phyloP scores from a whole-genome alignment of 257 asterid species.

The Cinchona pubescens region DNA sequence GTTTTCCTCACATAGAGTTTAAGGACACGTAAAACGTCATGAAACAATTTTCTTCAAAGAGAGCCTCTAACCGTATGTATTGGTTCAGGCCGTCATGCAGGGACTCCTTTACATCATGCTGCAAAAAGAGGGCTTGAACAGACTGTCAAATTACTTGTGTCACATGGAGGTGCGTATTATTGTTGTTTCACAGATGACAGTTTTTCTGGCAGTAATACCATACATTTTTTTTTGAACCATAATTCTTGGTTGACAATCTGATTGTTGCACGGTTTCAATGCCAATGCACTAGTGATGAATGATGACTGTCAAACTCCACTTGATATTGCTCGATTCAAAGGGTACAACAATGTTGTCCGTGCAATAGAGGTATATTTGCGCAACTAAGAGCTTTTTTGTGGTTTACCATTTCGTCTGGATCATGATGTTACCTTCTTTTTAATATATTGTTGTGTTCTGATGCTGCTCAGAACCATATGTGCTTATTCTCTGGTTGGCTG shows the following conservation, averaged over 20 bases:
- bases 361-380: slow-evolving; percentile 70
- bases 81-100: slow-evolving; percentile 74
- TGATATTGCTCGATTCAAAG: slow-evolving; percentile 88
- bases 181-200: neutral
- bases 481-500: slow-evolving; percentile 95
- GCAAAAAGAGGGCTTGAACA: slow-evolving; percentile 92
- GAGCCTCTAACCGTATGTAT: slow-evolving; percentile 3
- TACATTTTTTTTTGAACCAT: neutral
- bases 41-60: neutral
- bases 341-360: slow-evolving; percentile 73
- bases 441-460: slow-evolving; percentile 1
- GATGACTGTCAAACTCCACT: slow-evolving; percentile 93
- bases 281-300: slow-evolving; percentile 80
- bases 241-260: slow-evolving; percentile 5
- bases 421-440: neutral
- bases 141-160: slow-evolving; percentile 83
- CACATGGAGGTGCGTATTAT: slow-evolving; percentile 66
- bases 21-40: neutral
- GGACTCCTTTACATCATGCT: slow-evolving; percentile 98
- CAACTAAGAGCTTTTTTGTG: neutral
- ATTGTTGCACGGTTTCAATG: slow-evolving; percentile 41
- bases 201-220: neutral
- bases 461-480: slow-evolving; percentile 56
- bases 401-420: neutral
- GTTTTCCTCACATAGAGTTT: neutral